Base-by-base conservation (phyloP, 1,284 basidiomycete species). In the Pseudozyma tsukubaensis region DNA sequence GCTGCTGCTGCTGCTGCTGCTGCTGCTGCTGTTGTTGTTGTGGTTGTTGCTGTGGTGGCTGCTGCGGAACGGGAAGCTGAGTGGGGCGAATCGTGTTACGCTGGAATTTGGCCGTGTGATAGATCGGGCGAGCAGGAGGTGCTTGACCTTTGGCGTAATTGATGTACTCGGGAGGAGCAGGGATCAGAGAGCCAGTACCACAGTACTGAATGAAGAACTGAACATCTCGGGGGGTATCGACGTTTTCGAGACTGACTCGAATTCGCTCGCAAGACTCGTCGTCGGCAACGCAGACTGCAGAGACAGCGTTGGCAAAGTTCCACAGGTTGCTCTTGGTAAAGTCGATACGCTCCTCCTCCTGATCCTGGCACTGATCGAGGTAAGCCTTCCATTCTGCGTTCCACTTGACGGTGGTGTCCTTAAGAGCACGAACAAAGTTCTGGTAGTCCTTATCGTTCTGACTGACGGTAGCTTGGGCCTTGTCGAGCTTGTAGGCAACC, bases 321-420 rank as follows among this genome's bases (percentile, higher is more conserved):
- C 96, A 99, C 84, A 97, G 88, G 76, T 94, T 93, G 84, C 95
- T 92, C 86, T 97, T 97, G 86, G 92, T 91, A 82, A 97, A 93
- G 71, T 94, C 93, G 83, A 97, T 87, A 14, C 97, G 89, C 69
- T 96, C 92, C 81, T 98, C 95, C 84, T 99, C 96, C 49, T 97
- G 85, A 86, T 99, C 96, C 86, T 99, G 97, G 76, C 92, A 94
- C 59, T 90, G 90, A 87, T 88, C 76, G 36, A 78, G 60, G 39
- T 77, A 78, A 44, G 68, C 68, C 67, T 94, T 97, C 96, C 96
- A 99, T 72, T 94, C 92, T 60, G 89, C 88, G 83, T 97, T 94
- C 96, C 96, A 99, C 82, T 92, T 92, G 62, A 87, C 87, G 49
- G 89, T 89, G 19, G 94, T 97, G 61, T 93, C 92, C 74, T 91